These are phyloP conservation scores for Talaromyces sp. DNA, from an alignment of 2,329 filamentous ascomycete genomes.

Conservation along the genomic window DNA sequence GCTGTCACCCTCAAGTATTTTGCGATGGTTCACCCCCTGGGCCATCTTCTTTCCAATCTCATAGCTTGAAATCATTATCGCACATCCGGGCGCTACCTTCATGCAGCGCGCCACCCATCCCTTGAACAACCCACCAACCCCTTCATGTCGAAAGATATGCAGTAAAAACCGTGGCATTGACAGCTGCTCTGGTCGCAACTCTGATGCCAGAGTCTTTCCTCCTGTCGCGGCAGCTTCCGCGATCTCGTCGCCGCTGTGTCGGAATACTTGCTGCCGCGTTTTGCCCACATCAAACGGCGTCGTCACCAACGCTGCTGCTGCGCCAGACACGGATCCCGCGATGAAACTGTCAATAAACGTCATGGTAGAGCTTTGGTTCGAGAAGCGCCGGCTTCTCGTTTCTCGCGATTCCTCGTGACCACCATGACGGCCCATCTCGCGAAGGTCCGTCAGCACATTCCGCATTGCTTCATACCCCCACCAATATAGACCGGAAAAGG, in stretches of 20 bases:
- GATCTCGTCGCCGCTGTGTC: conserved; percentile 47
- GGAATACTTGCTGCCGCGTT: conserved; percentile 82
- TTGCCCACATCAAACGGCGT: conserved; percentile 98
- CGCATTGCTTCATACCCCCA: conserved; percentile 90
- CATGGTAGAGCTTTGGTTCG: conserved; percentile 65
- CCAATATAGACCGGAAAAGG: conserved; percentile 97
- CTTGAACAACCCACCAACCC: conserved; percentile 72
- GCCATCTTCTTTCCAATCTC: conserved; percentile 92
- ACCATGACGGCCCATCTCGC: conserved; percentile 42
- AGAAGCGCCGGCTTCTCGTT: not conserved
- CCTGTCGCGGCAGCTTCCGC: conserved; percentile 12
- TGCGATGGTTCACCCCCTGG: conserved; percentile 61
- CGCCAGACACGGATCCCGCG: conserved; percentile 76
- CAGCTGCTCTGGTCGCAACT: conserved; percentile 61
- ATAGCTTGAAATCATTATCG: conserved; percentile 99
- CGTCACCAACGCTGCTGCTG: conserved; percentile 79
- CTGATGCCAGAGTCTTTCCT: conserved; percentile 11
- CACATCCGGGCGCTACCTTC: conserved; percentile 93
- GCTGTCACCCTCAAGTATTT: conserved; percentile 13
- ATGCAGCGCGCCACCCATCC: conserved; percentile 89
- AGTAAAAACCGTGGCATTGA: conserved; percentile 78
- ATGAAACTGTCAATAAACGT: conserved; percentile 87
- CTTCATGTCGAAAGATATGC: conserved; percentile 87
- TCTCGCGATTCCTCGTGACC: conserved; percentile 4
- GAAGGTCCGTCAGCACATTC: conserved; percentile 62